phyloP scores from a whole-genome alignment of 345 rosid species.

The Citrus trifoliata region DNA sequence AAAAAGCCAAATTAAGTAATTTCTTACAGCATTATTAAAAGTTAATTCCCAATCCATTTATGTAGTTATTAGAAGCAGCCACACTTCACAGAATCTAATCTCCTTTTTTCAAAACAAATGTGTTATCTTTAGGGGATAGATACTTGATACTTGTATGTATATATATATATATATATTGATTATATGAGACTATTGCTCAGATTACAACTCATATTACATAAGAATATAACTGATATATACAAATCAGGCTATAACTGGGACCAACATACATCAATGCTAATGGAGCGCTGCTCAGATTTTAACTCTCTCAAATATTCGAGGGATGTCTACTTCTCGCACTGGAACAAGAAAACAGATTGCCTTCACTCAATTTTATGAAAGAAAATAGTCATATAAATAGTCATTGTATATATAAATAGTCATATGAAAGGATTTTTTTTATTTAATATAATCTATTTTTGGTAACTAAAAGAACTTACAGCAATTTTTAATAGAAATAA shows the following conservation, averaged over 20 bases:
- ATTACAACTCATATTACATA: too few species aligned
- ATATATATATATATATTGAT: background rate
- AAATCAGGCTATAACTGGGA: too few species aligned
- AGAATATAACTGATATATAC: too few species aligned
- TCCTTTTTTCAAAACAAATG: background rate
- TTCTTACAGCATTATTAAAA: background rate
- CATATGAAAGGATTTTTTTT: background rate
- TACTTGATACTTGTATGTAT: background rate
- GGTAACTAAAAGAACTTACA: background rate
- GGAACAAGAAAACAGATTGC: too few species aligned
- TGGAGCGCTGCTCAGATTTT: too few species aligned
- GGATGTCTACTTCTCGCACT: too few species aligned
- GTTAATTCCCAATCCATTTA: background rate
- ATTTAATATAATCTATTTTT: background rate
- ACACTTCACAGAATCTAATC: background rate
- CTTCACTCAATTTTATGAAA: too few species aligned
- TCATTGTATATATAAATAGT: background rate
- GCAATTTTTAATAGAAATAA: too few species aligned
- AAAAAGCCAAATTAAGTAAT: background rate
- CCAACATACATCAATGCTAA: too few species aligned
- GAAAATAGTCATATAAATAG: too few species aligned
- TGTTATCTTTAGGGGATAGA: background rate
- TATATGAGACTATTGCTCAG: too few species aligned
- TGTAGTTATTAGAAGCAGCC: background rate
- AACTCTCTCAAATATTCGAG: too few species aligned